Evolutionary conservation across 768 basidiomycete genomes (phyloP).

Genomic region (Butyriboletus loyo): DNA sequence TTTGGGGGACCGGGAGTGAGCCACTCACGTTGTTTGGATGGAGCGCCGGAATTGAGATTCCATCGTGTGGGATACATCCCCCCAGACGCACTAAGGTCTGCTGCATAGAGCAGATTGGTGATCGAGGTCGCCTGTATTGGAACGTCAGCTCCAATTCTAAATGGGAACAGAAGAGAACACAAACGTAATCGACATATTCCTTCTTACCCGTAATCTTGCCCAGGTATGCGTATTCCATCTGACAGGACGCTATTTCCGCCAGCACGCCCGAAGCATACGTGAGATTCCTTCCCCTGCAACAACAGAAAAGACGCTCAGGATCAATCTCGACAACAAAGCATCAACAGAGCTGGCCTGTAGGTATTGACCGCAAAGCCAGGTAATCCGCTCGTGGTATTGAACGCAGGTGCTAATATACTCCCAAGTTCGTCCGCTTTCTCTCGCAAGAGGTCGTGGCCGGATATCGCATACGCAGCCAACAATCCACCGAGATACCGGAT

Average conservation of each 20-base stretch:
- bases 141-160: not conserved
- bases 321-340: not conserved
- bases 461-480: conserved; percentile 77
- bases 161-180: conserved; percentile 15
- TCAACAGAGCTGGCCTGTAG: conserved; percentile 38
- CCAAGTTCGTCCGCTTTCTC: conserved; percentile 76
- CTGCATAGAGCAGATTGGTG: conserved; percentile 44
- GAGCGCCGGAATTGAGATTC: conserved; percentile 46
- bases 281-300: not conserved
- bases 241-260: conserved; percentile 78
- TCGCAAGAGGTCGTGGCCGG: conserved; percentile 60
- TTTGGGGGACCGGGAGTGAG: not conserved
- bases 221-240: conserved; percentile 83
- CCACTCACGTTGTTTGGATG: conserved; percentile 45
- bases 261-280: conserved; percentile 36
- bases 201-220: conserved; percentile 73
- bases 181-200: conserved; percentile 54
- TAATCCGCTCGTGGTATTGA: conserved; percentile 66
- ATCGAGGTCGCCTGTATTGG: conserved; percentile 45
- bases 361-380: conserved; percentile 72
- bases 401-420: conserved; percentile 61
- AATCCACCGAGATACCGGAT: conserved; percentile 90
- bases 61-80: conserved; percentile 66
- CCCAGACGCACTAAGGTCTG: conserved; percentile 42
- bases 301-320: not conserved